phyloP scores from a whole-genome alignment of 257 asterid species.

The Rubia yunnanensis region DNA sequence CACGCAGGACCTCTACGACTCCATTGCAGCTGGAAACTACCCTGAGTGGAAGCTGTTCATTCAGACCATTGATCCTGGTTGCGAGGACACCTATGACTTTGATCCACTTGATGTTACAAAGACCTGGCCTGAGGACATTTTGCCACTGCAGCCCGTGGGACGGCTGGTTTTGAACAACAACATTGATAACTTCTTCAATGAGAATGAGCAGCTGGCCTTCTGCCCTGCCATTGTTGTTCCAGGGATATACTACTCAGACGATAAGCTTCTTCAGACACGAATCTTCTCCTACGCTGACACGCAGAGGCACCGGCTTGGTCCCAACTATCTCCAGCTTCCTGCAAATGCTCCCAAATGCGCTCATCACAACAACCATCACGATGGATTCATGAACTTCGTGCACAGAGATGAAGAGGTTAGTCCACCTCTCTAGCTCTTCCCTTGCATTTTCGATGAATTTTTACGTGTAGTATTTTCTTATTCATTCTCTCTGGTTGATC shows the following conservation, averaged over 20 bases:
- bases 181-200: slow-evolving; percentile 30
- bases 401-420: slow-evolving; percentile 31
- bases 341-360: slow-evolving; percentile 31
- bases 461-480: not conserved
- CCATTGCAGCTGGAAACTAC: slow-evolving; percentile 32
- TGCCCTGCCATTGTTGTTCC: slow-evolving; percentile 31
- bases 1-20: slow-evolving; percentile 31
- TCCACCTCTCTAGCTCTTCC: slow-evolving; percentile 11
- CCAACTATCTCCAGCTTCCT: slow-evolving; percentile 33
- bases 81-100: slow-evolving; percentile 25
- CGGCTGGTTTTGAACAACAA: slow-evolving; percentile 30
- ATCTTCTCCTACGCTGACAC: slow-evolving; percentile 32
- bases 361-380: slow-evolving; percentile 33
- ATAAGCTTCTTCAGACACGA: slow-evolving; percentile 30
- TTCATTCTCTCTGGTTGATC: not conserved
- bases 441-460: not conserved
- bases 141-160: slow-evolving; percentile 34
- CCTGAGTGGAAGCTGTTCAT: slow-evolving; percentile 37
- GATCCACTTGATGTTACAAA: slow-evolving; percentile 37
- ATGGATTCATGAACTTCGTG: slow-evolving; percentile 36
- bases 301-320: slow-evolving; percentile 33
- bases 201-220: slow-evolving; percentile 36
- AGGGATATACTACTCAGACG: slow-evolving; percentile 26
- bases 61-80: slow-evolving; percentile 26
- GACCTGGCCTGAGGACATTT: slow-evolving; percentile 35